These are phyloP conservation scores for Xylaria sp. DNA, from an alignment of 2,329 filamentous ascomycete genomes.

Conservation along the genomic window DNA sequence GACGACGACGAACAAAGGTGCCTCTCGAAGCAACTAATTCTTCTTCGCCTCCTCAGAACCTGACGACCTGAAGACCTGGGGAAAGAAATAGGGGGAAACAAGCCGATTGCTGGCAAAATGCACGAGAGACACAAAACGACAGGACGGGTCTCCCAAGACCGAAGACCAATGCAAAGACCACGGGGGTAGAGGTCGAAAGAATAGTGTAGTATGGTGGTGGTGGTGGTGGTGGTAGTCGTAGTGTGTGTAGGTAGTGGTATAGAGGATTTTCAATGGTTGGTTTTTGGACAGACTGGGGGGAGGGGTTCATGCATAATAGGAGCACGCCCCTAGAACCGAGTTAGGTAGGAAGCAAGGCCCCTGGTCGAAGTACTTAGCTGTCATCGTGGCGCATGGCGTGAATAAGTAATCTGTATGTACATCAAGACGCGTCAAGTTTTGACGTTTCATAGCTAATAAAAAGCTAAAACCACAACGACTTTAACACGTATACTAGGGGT, in stretches of 20 bases:
- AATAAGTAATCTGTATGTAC: neutral
- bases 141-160: slow-evolving; percentile 26
- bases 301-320: slow-evolving; percentile 38
- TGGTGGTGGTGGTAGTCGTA: neutral
- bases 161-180: slow-evolving; percentile 33
- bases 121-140: slow-evolving; percentile 32
- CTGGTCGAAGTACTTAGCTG: slow-evolving; percentile 3
- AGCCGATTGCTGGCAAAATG: slow-evolving; percentile 31
- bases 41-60: slow-evolving; percentile 24
- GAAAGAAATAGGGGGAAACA: slow-evolving; percentile 34
- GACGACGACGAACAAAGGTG: slow-evolving; percentile 31
- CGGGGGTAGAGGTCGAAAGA: slow-evolving; percentile 29
- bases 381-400: slow-evolving; percentile 10
- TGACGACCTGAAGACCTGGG: slow-evolving; percentile 13
- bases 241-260: slow-evolving; percentile 1
- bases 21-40: slow-evolving; percentile 20
- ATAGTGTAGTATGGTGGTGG: neutral
- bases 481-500: neutral
- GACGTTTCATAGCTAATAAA: slow-evolving; percentile 8
- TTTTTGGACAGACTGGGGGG: slow-evolving; percentile 23
- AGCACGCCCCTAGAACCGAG: slow-evolving; percentile 27
- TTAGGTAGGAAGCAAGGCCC: slow-evolving; percentile 15
- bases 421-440: slow-evolving; percentile 19
- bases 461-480: neutral
- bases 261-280: slow-evolving; percentile 30